Evolutionary conservation across 495 filamentous ascomycete species (phyloP).

Genomic region (Penicillium simplicissimum): DNA sequence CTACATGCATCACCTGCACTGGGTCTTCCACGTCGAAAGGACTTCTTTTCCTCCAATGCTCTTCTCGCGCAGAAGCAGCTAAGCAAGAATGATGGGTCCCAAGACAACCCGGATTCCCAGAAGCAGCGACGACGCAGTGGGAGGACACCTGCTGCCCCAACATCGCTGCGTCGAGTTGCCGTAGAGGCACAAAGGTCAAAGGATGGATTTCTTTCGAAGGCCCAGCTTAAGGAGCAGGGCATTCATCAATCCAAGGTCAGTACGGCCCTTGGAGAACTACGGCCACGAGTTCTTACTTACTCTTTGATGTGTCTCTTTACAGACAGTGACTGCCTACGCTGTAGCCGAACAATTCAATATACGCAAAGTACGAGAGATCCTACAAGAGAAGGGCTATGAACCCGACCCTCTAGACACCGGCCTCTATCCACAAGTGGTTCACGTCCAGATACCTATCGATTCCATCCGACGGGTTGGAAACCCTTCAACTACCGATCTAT

Average conservation of each 20-base stretch:
- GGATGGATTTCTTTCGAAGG: conserved; percentile 45
- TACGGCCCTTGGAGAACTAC: neutral
- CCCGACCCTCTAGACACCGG: conserved; percentile 61
- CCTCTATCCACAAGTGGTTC: conserved; percentile 66
- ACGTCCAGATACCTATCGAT: conserved; percentile 59
- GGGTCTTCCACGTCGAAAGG: conserved; percentile 39
- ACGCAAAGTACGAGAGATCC: conserved; percentile 64
- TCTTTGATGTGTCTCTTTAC: conserved; percentile 7
- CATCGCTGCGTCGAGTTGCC: conserved; percentile 58
- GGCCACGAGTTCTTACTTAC: neutral
- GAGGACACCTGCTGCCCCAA: conserved; percentile 52
- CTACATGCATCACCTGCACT: conserved; percentile 43
- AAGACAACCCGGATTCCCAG: conserved; percentile 28
- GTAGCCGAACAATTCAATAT: conserved; percentile 87
- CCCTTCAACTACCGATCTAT: conserved; percentile 57
- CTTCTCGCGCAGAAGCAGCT: conserved; percentile 39
- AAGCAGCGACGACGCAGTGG: conserved; percentile 46
- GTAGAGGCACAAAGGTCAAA: conserved; percentile 61
- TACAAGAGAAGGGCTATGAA: conserved; percentile 68
- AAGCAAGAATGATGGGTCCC: conserved; percentile 20
- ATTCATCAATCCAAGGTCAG: conserved; percentile 45
- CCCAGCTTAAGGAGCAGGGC: conserved; percentile 44
- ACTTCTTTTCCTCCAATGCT: conserved; percentile 55
- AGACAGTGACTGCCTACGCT: conserved; percentile 78
- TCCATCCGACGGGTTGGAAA: conserved; percentile 52